A percentile compares a stretch with the other conserved stretches of the same genome.
Conservation (phyloP, 2,329 filamentous ascomycete genomes). For the Fusarium floridanum region DNA sequence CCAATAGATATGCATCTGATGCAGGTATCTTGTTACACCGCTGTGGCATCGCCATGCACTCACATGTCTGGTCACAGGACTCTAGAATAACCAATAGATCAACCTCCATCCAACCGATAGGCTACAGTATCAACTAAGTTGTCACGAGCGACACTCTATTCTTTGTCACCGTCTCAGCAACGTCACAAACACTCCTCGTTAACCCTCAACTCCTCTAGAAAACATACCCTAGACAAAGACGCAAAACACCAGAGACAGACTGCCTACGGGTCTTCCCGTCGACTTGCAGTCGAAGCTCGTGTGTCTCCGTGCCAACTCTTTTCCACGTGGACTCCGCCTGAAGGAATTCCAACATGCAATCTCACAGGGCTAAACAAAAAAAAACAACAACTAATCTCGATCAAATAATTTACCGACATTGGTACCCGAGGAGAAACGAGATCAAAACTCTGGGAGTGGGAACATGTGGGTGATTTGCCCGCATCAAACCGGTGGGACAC, state of each 20-base stretch:
- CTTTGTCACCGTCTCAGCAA: not conserved
- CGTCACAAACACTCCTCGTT: not conserved
- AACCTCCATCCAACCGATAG: not conserved
- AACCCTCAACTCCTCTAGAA: not conserved
- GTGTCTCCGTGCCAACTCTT: not conserved
- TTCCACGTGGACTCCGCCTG: not conserved
- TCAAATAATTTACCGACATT: not conserved
- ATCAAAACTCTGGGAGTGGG: not conserved
- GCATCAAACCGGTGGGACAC: conserved; percentile 5
- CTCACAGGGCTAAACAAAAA: not conserved
- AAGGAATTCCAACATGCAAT: not conserved
- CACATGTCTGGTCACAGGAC: not conserved
- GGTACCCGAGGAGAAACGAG: not conserved
- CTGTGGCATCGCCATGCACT: not conserved
- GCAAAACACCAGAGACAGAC: not conserved
- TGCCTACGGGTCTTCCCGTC: not conserved
- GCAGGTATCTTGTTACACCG: not conserved
- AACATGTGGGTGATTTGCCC: not conserved
- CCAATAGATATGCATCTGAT: too few relatives aligned
- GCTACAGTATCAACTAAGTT: not conserved
- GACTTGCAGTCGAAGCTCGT: not conserved
- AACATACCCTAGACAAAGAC: not conserved
- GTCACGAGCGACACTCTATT: not conserved
- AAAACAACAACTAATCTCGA: not conserved
- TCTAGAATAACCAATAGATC: not conserved